These are phyloP conservation scores for Ceratonia siliqua DNA, from an alignment of 306 rosid species.

Conservation along the genomic window DNA sequence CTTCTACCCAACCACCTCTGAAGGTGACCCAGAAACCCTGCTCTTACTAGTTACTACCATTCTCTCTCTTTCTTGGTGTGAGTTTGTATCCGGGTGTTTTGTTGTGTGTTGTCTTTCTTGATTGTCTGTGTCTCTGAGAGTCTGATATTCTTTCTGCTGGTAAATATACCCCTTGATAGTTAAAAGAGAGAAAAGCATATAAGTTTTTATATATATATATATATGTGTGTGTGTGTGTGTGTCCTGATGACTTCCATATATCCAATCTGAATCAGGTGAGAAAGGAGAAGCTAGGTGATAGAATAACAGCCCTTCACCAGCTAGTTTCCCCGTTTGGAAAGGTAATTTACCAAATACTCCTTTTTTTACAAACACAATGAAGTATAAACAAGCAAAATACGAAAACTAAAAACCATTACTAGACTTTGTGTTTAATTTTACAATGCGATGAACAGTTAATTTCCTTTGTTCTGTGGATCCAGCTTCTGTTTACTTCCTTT, in stretches of 20 bases:
- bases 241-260: slow-evolving; percentile 7
- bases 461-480: slow-evolving; percentile 17
- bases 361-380: neutral
- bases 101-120: neutral
- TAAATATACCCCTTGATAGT: neutral
- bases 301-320: slow-evolving; percentile 86
- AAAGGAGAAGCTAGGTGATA: slow-evolving; percentile 92
- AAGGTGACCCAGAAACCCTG: slow-evolving; percentile 37
- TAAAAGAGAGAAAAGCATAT: slow-evolving; percentile 3
- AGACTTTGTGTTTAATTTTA: slow-evolving; percentile 16
- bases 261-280: slow-evolving; percentile 57
- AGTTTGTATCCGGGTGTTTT: slow-evolving; percentile 10
- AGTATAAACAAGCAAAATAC: neutral
- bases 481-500: neutral
- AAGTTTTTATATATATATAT: neutral
- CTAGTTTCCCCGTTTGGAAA: slow-evolving; percentile 93
- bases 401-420: slow-evolving; percentile 3
- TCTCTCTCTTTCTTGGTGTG: neutral
- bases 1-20: slow-evolving; percentile 59
- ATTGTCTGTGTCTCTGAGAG: neutral
- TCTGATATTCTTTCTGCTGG: neutral
- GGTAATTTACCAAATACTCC: slow-evolving; percentile 43
- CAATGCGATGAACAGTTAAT: neutral
- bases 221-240: neutral
- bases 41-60: neutral